Conservation (phyloP, 2,329 filamentous ascomycete genomes). For the Botrytis fabae region DNA sequence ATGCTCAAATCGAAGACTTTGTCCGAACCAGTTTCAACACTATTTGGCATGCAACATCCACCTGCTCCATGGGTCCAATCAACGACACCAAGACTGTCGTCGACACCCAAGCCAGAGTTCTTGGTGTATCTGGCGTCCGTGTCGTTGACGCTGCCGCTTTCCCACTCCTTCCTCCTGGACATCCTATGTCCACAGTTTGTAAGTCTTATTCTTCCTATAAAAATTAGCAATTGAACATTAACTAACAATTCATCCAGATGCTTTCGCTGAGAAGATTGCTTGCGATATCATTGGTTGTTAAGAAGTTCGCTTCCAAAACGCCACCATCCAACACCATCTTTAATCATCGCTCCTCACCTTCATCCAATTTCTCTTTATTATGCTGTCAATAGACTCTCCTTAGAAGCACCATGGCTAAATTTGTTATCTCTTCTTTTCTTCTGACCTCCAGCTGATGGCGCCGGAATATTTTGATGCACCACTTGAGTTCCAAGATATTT, state of each 20-base stretch:
- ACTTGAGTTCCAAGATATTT: slow-evolving; percentile 9
- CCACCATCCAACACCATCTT: neutral
- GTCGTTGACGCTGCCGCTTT: slow-evolving; percentile 35
- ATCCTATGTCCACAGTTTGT: slow-evolving; percentile 46
- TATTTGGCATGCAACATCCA: slow-evolving; percentile 56
- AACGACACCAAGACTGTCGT: slow-evolving; percentile 43
- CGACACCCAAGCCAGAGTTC: slow-evolving; percentile 32
- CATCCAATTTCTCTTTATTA: neutral
- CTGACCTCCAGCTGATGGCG: neutral
- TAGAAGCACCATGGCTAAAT: neutral
- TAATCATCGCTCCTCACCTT: neutral
- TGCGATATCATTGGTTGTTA: slow-evolving; percentile 21
- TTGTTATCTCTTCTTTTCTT: neutral
- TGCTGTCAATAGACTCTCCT: neutral
- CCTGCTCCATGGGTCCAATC: slow-evolving; percentile 55
- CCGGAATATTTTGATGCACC: slow-evolving; percentile 11
- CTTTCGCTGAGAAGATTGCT: slow-evolving; percentile 48
- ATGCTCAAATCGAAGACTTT: slow-evolving; percentile 32
- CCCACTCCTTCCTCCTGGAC: slow-evolving; percentile 43
- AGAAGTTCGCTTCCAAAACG: neutral
- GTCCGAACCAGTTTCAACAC: slow-evolving; percentile 36
- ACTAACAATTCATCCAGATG: slow-evolving; percentile 35
- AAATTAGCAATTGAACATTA: neutral
- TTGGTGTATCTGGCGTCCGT: slow-evolving; percentile 30
- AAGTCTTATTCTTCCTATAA: slow-evolving; percentile 27